These are phyloP conservation scores for Kwoniella sp. DNA, from an alignment of 768 basidiomycete species.

Conservation along the genomic window DNA sequence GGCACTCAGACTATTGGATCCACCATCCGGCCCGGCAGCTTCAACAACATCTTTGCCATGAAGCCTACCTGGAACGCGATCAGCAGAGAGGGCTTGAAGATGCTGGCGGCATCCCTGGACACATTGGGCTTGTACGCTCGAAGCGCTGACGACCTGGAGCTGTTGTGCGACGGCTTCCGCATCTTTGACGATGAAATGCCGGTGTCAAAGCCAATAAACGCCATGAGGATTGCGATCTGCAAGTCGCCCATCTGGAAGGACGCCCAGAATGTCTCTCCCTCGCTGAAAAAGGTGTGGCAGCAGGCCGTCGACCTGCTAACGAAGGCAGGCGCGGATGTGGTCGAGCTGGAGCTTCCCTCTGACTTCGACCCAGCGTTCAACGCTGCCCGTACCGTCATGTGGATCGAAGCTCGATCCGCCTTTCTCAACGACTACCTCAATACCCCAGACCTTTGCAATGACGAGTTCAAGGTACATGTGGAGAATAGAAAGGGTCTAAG, in stretches of 20 bases:
- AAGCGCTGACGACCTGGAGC: constrained; percentile 41
- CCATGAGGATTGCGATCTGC: constrained; percentile 34
- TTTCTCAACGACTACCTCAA: constrained; percentile 41
- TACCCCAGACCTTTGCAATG: constrained; percentile 17
- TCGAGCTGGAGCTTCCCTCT: constrained; percentile 37
- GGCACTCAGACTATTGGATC: constrained; percentile 43
- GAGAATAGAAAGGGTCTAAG: constrained; percentile 28
- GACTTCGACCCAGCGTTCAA: constrained; percentile 25
- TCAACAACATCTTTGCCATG: constrained; percentile 45
- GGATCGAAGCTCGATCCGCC: constrained; percentile 30
- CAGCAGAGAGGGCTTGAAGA: constrained; percentile 44
- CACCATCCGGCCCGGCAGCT: constrained; percentile 45
- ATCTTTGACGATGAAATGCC: constrained; percentile 31
- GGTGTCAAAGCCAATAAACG: constrained; percentile 23
- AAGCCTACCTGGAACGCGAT: constrained; percentile 49
- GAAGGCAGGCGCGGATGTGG: constrained; percentile 37
- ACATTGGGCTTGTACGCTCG: constrained; percentile 47
- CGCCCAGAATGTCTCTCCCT: constrained; percentile 16
- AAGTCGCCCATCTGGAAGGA: constrained; percentile 29
- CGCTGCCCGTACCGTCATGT: constrained; percentile 18
- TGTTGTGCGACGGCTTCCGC: constrained; percentile 32
- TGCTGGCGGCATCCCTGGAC: constrained; percentile 35
- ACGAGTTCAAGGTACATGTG: constrained; percentile 24
- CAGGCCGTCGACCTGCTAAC: constrained; percentile 27
- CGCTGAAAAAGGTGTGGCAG: constrained; percentile 23